These are phyloP conservation scores for Colletotrichum caudatum DNA, from an alignment of 2,329 filamentous ascomycete genomes.

Conservation along the genomic window DNA sequence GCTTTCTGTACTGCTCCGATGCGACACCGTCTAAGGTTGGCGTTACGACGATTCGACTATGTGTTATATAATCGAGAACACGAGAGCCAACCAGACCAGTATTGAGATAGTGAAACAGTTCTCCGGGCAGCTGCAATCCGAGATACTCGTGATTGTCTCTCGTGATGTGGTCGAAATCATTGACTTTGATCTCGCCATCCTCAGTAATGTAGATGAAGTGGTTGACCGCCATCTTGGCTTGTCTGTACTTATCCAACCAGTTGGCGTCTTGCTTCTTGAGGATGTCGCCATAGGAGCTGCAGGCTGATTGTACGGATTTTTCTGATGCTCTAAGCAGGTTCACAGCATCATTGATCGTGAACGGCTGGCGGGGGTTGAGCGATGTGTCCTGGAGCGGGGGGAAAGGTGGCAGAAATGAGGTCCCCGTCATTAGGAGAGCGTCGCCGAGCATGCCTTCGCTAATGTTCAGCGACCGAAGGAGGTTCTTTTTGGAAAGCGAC, in stretches of 20 bases:
- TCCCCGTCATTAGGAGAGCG: slow-evolving; percentile 84
- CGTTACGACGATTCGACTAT: slow-evolving; percentile 80
- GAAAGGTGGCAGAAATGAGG: slow-evolving; percentile 81
- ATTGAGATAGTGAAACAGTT: slow-evolving; percentile 91
- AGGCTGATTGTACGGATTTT: slow-evolving; percentile 78
- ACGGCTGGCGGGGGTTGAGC: slow-evolving; percentile 66
- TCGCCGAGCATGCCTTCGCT: slow-evolving; percentile 83
- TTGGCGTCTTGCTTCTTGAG: slow-evolving; percentile 76
- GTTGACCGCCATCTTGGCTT: slow-evolving; percentile 85
- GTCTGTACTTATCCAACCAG: slow-evolving; percentile 89
- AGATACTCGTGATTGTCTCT: slow-evolving; percentile 90
- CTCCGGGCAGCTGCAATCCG: slow-evolving; percentile 88
- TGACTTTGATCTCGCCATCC: slow-evolving; percentile 81
- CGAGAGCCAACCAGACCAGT: slow-evolving; percentile 83
- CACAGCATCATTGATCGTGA: slow-evolving; percentile 79
- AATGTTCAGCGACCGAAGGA: slow-evolving; percentile 76
- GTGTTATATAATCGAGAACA: slow-evolving; percentile 84
- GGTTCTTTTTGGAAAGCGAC: slow-evolving; percentile 73
- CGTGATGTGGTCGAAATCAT: slow-evolving; percentile 80
- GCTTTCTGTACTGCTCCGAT: slow-evolving; percentile 82
- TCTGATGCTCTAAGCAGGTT: slow-evolving; percentile 80
- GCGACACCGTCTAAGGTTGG: slow-evolving; percentile 89
- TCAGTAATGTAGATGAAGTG: slow-evolving; percentile 87
- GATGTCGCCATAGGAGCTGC: slow-evolving; percentile 83
- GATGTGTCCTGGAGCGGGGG: slow-evolving; percentile 76